Percentiles rank a stretch among this genome's conserved stretches.
phyloP scores from a whole-genome alignment of 2,329 filamentous ascomycete species.

The Penicillium sp. region DNA sequence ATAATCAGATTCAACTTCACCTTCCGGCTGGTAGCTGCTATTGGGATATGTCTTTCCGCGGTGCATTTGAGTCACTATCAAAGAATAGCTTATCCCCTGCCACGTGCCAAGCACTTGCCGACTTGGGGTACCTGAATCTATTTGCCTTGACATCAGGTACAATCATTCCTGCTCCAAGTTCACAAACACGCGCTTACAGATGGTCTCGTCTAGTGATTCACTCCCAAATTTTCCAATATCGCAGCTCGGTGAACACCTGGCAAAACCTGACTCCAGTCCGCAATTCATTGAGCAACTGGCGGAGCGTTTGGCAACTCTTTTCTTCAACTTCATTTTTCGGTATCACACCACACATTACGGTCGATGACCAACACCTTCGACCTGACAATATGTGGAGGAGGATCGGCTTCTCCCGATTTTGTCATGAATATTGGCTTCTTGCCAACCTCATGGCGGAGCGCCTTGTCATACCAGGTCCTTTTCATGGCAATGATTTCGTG shows the following conservation, averaged over 20 bases:
- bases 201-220: conserved; percentile 15
- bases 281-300: conserved; percentile 27
- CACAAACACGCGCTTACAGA: not conserved
- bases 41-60: conserved; percentile 21
- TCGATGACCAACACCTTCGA: conserved; percentile 10
- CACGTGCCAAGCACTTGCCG: conserved; percentile 13
- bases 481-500: conserved; percentile 2
- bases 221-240: conserved; percentile 38
- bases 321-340: conserved; percentile 3
- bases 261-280: conserved; percentile 32
- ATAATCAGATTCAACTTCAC: conserved; percentile 14
- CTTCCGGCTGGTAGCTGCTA: conserved; percentile 16
- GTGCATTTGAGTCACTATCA: conserved; percentile 20
- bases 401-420: conserved; percentile 35
- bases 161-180: not conserved
- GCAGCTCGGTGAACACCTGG: conserved; percentile 30
- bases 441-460: conserved; percentile 33
- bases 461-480: conserved; percentile 15
- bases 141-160: conserved; percentile 27
- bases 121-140: conserved; percentile 27
- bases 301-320: conserved; percentile 22
- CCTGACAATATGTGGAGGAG: conserved; percentile 34
- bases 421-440: conserved; percentile 39
- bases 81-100: conserved; percentile 8
- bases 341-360: conserved; percentile 5